A percentile compares a stretch with the other conserved stretches of the same genome.
Evolutionary conservation across 2,329 filamentous ascomycete species (phyloP).

Genomic region (Diaporthe eres): DNA sequence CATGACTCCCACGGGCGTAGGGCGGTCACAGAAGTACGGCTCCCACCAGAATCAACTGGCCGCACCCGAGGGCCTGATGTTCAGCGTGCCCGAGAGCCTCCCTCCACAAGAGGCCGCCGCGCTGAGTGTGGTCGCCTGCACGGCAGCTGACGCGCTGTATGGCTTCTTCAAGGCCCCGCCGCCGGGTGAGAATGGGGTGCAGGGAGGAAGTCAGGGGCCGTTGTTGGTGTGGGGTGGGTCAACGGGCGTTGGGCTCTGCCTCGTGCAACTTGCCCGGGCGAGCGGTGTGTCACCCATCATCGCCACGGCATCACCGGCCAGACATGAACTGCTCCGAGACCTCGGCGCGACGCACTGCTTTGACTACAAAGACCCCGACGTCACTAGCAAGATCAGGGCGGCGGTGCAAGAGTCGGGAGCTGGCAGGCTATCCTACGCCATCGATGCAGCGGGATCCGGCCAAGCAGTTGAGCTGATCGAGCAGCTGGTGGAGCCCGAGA

Average conservation of each 20-base stretch:
- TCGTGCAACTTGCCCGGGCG: conserved; percentile 7
- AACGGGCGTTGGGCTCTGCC: not conserved
- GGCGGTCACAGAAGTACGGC: not conserved
- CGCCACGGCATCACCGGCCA: conserved; percentile 3
- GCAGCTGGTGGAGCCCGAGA: not conserved
- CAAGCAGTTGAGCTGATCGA: not conserved
- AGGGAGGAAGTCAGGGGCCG: not conserved
- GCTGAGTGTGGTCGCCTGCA: not conserved
- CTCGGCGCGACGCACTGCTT: conserved; percentile 10
- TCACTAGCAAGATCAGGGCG: conserved; percentile 2
- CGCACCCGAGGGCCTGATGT: not conserved
- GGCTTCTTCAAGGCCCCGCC: conserved; percentile 3
- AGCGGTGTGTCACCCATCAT: conserved; percentile 5
- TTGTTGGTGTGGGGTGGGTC: conserved; percentile 16
- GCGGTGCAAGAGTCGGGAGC: not conserved
- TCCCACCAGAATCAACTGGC: conserved; percentile 2
- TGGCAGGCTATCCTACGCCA: not conserved
- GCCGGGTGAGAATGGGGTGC: not conserved
- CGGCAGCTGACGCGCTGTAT: conserved; percentile 3
- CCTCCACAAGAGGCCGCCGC: conserved; percentile 15
- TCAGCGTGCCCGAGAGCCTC: not conserved
- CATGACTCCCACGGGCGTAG: not conserved
- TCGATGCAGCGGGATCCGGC: not conserved
- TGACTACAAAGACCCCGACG: conserved; percentile 5
- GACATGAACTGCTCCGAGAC: not conserved